Evolutionary conservation across 169 alveolate species (phyloP).

Genomic region (Blepharisma undulans): DNA sequence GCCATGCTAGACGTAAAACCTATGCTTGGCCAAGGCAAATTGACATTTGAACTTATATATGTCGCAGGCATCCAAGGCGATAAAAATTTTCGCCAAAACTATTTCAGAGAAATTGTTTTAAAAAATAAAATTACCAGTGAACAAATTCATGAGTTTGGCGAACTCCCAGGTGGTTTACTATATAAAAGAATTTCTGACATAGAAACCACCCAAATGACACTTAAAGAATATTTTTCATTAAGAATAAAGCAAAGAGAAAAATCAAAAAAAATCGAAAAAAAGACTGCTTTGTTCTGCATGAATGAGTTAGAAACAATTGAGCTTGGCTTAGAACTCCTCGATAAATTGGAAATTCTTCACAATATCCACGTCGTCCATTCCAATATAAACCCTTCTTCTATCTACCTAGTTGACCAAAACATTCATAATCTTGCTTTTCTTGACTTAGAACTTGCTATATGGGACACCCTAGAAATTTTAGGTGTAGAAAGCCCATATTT

Average conservation of each 20-base stretch:
- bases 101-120: slow-evolving; percentile 39
- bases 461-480: slow-evolving; percentile 39
- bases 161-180: slow-evolving; percentile 41
- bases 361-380: slow-evolving; percentile 32
- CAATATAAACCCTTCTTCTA: slow-evolving; percentile 23
- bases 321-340: neutral
- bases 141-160: slow-evolving; percentile 31
- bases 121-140: neutral
- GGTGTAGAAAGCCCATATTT: slow-evolving; percentile 33
- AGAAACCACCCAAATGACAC: slow-evolving; percentile 28
- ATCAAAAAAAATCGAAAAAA: neutral
- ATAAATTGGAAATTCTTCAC: slow-evolving; percentile 28
- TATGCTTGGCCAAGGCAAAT: slow-evolving; percentile 6
- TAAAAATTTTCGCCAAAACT: slow-evolving; percentile 30
- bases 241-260: neutral
- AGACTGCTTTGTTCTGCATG: neutral
- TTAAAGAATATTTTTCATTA: slow-evolving; percentile 15
- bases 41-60: slow-evolving; percentile 32
- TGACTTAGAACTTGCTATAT: slow-evolving; percentile 34
- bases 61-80: slow-evolving; percentile 23
- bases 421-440: slow-evolving; percentile 14
- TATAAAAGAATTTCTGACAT: slow-evolving; percentile 29
- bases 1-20: slow-evolving; percentile 31
- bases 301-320: slow-evolving; percentile 12
- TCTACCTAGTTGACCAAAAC: slow-evolving; percentile 3